Conservation (phyloP, 1,139 yeast genomes). For the Pneumocystis canis region DNA sequence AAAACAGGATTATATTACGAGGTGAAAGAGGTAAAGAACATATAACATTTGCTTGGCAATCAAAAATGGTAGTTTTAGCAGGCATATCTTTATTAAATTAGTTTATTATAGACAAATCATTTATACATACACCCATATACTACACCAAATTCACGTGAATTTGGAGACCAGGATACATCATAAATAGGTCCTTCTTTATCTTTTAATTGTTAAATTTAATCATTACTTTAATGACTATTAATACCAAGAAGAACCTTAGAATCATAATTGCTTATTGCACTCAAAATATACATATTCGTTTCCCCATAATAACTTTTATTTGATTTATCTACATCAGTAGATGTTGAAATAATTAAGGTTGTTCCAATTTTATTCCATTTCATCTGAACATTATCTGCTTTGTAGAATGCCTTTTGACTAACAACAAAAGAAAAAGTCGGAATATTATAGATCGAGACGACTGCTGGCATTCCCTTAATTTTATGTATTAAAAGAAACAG, state of each 20-base stretch:
- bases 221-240: not conserved
- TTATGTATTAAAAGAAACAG: not conserved
- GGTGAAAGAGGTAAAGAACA: constrained; percentile 77
- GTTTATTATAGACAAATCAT: constrained; percentile 17
- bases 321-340: constrained; percentile 88
- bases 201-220: not conserved
- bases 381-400: constrained; percentile 84
- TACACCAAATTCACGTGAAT: constrained; percentile 92
- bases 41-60: constrained; percentile 79
- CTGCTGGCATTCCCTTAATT: constrained; percentile 62
- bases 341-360: constrained; percentile 80
- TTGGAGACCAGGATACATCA: constrained; percentile 95
- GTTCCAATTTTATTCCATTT: constrained; percentile 94
- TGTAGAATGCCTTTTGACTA: constrained; percentile 77
- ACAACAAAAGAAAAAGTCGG: constrained; percentile 62
- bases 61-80: constrained; percentile 85
- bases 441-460: constrained; percentile 65
- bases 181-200: constrained; percentile 94
- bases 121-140: constrained; percentile 51
- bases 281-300: constrained; percentile 76
- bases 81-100: constrained; percentile 45
- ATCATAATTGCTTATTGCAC: constrained; percentile 85
- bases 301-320: constrained; percentile 96
- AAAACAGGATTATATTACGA: constrained; percentile 76
- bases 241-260: constrained; percentile 55